Percentiles rank a stretch among this genome's conserved stretches.
Conservation (phyloP, 768 basidiomycete species). For the Podaxis mareebaensis region DNA sequence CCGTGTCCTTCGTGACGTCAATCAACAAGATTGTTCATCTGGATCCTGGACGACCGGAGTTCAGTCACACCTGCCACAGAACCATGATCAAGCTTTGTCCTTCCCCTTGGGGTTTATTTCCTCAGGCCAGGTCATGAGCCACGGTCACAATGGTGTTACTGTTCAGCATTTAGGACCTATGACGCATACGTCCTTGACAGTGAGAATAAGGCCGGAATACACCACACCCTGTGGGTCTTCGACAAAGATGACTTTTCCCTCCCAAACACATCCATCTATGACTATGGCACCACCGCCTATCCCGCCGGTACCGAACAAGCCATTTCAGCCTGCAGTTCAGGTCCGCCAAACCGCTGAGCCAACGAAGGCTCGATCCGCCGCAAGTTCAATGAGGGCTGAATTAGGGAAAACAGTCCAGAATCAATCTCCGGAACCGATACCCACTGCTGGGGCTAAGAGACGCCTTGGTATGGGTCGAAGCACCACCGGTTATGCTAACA, state of each 20-base stretch:
- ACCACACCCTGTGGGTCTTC: neutral
- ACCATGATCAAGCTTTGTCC: neutral
- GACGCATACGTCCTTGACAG: neutral
- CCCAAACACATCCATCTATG: neutral
- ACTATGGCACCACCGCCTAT: neutral
- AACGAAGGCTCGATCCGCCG: neutral
- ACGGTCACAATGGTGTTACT: conserved; percentile 3
- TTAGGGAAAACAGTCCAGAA: conserved; percentile 11
- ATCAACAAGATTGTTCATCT: neutral
- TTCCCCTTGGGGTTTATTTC: neutral
- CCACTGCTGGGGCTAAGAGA: conserved; percentile 42
- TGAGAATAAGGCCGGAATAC: neutral
- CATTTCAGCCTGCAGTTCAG: neutral
- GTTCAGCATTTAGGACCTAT: neutral
- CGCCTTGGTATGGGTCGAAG: conserved; percentile 64
- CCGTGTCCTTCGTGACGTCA: neutral
- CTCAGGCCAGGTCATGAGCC: conserved; percentile 4
- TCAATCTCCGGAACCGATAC: neutral
- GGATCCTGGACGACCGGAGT: neutral
- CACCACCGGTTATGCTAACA: conserved; percentile 57
- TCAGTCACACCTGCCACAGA: neutral
- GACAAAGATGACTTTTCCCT: neutral
- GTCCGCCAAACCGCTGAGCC: neutral
- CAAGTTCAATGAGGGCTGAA: conserved; percentile 4
- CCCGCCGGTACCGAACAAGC: neutral